Conservation (phyloP, 192 early-diverging fungal genomes). For the Backusella liffmaniae region DNA sequence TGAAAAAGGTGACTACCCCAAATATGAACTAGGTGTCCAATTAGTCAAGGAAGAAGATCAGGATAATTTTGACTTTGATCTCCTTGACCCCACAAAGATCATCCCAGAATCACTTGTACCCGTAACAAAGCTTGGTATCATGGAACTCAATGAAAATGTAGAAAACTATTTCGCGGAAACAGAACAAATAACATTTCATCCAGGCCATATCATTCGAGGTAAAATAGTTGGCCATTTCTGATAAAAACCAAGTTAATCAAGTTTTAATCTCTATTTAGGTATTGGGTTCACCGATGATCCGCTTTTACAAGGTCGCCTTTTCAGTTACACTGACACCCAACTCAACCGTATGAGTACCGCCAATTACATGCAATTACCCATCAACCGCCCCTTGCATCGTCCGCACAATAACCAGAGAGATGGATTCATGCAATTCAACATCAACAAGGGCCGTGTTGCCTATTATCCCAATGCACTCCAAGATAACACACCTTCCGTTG, state of each 20-base stretch:
- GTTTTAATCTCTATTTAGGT: neutral
- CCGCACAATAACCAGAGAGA: slow-evolving; percentile 47
- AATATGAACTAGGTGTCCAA: slow-evolving; percentile 46
- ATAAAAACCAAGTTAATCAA: neutral
- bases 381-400: slow-evolving; percentile 40
- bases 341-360: slow-evolving; percentile 35
- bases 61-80: slow-evolving; percentile 38
- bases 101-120: slow-evolving; percentile 44
- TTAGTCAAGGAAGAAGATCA: slow-evolving; percentile 32
- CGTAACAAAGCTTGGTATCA: slow-evolving; percentile 35
- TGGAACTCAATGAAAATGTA: slow-evolving; percentile 42
- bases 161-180: slow-evolving; percentile 50
- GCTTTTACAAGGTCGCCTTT: slow-evolving; percentile 49
- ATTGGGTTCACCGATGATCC: slow-evolving; percentile 43
- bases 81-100: slow-evolving; percentile 48
- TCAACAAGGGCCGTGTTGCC: slow-evolving; percentile 30
- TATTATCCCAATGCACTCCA: slow-evolving; percentile 28
- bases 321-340: slow-evolving; percentile 48
- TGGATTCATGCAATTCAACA: slow-evolving; percentile 29
- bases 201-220: slow-evolving; percentile 40
- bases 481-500: slow-evolving; percentile 8
- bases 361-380: slow-evolving; percentile 47
- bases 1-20: slow-evolving; percentile 36
- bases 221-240: neutral
- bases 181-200: slow-evolving; percentile 46